Evolutionary conservation across 768 basidiomycete species (phyloP).

Genomic region (Pisolithus albus): DNA sequence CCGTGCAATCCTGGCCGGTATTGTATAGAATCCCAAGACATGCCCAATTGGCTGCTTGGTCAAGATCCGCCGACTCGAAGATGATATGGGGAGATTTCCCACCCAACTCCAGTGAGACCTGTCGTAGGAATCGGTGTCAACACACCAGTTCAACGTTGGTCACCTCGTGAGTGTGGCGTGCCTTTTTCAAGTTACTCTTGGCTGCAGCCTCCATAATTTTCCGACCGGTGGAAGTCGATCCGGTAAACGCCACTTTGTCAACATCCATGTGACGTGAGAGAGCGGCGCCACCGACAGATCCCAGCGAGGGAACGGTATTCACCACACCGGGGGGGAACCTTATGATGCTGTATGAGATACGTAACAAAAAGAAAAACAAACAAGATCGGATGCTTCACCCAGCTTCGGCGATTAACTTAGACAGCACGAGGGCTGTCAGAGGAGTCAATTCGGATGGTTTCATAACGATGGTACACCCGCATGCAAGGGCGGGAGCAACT

Average conservation of each 20-base stretch:
- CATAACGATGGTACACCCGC: constrained; percentile 91
- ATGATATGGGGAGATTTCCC: constrained; percentile 88
- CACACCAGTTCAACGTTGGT: constrained; percentile 6
- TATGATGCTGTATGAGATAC: constrained; percentile 10
- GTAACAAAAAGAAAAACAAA: constrained; percentile 4
- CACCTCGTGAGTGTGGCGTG: constrained; percentile 24
- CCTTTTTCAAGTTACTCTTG: constrained; percentile 92
- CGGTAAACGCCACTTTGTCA: constrained; percentile 95
- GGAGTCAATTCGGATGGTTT: constrained; percentile 89
- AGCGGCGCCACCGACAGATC: constrained; percentile 77
- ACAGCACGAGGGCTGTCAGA: constrained; percentile 75
- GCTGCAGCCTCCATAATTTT: constrained; percentile 91
- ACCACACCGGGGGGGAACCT: constrained; percentile 90
- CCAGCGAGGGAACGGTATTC: constrained; percentile 82
- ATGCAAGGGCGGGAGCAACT: constrained; percentile 85
- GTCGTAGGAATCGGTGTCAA: constrained; percentile 8
- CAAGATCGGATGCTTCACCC: constrained; percentile 43
- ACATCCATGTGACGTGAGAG: constrained; percentile 77
- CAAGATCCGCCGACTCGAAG: constrained; percentile 87
- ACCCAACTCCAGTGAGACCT: constrained; percentile 90
- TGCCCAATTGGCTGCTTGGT: constrained; percentile 80
- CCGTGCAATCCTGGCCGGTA: constrained; percentile 90
- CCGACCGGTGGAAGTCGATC: constrained; percentile 82
- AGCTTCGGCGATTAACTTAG: constrained; percentile 74
- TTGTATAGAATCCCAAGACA: constrained; percentile 84